Conservation (phyloP, 768 basidiomycete species). For the Pleurotus tuber-regium region DNA sequence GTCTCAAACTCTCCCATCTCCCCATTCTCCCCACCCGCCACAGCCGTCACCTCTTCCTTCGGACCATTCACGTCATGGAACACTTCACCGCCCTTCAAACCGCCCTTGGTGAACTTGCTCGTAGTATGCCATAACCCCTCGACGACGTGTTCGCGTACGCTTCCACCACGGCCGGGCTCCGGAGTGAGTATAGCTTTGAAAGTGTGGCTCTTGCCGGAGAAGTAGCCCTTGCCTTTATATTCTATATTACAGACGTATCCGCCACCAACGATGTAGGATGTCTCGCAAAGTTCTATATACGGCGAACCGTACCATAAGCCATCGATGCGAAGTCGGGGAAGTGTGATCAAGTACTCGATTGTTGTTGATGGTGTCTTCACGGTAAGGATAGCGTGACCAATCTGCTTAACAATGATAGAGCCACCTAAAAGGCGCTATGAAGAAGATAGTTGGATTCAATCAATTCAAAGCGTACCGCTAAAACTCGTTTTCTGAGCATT, state of each 20-base stretch:
- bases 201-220: slow-evolving; percentile 87
- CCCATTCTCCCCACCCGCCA: slow-evolving; percentile 26
- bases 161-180: slow-evolving; percentile 15
- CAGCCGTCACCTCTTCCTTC: slow-evolving; percentile 74
- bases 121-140: slow-evolving; percentile 83
- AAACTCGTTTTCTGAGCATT: slow-evolving; percentile 96
- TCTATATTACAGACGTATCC: slow-evolving; percentile 57
- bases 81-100: slow-evolving; percentile 28
- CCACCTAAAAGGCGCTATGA: slow-evolving; percentile 49
- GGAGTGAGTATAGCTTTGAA: slow-evolving; percentile 82
- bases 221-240: slow-evolving; percentile 96
- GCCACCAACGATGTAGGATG: slow-evolving; percentile 65
- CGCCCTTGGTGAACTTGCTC: slow-evolving; percentile 48
- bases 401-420: slow-evolving; percentile 87
- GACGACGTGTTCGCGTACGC: slow-evolving; percentile 45
- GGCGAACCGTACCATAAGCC: slow-evolving; percentile 90
- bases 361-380: slow-evolving; percentile 53
- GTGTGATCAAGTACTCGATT: slow-evolving; percentile 79
- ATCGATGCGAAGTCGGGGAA: slow-evolving; percentile 90
- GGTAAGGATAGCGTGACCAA: slow-evolving; percentile 87
- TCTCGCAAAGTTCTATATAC: slow-evolving; percentile 88
- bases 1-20: slow-evolving; percentile 85
- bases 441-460: not conserved
- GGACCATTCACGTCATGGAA: slow-evolving; percentile 79
- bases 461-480: slow-evolving; percentile 46